Evolutionary conservation across 2,329 filamentous ascomycete species (phyloP).

Genomic region (Phialophora macrospora): DNA sequence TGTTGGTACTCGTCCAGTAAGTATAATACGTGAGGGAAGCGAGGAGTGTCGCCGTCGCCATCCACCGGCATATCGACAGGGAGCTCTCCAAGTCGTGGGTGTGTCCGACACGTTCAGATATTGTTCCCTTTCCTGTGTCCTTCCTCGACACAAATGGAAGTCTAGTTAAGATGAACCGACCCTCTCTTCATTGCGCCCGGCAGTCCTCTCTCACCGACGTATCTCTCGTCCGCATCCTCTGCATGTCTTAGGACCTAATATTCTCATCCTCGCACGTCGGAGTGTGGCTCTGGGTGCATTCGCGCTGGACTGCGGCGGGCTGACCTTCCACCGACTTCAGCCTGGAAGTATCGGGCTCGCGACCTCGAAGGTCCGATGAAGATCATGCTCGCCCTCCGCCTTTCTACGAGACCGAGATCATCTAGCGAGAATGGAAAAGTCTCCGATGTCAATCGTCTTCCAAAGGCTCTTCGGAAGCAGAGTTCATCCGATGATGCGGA

Average conservation of each 20-base stretch:
- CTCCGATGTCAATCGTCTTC: background rate
- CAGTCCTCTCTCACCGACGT: too few species aligned
- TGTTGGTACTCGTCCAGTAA: background rate
- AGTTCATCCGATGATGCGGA: conserved; percentile 13
- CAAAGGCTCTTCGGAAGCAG: background rate
- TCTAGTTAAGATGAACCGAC: background rate
- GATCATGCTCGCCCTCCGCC: background rate
- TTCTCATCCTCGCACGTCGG: background rate
- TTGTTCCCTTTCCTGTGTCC: background rate
- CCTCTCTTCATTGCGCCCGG: too few species aligned
- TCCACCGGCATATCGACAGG: too few species aligned
- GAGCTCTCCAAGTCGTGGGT: too few species aligned
- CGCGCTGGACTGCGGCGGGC: background rate
- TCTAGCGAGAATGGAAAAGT: background rate
- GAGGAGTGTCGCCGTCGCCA: too few species aligned
- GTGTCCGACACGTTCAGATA: background rate
- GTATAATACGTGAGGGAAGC: too few species aligned
- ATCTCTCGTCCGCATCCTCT: background rate
- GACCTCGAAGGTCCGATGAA: background rate
- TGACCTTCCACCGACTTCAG: background rate
- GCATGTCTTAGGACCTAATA: background rate
- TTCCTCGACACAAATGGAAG: background rate
- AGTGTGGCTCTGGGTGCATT: background rate
- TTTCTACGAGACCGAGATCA: background rate
- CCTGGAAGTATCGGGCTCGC: background rate